A percentile compares a stretch with the other conserved stretches of the same genome.
These are phyloP conservation scores for Colletotrichum tabaci DNA, from an alignment of 2,329 filamentous ascomycete species.

Conservation along the genomic window DNA sequence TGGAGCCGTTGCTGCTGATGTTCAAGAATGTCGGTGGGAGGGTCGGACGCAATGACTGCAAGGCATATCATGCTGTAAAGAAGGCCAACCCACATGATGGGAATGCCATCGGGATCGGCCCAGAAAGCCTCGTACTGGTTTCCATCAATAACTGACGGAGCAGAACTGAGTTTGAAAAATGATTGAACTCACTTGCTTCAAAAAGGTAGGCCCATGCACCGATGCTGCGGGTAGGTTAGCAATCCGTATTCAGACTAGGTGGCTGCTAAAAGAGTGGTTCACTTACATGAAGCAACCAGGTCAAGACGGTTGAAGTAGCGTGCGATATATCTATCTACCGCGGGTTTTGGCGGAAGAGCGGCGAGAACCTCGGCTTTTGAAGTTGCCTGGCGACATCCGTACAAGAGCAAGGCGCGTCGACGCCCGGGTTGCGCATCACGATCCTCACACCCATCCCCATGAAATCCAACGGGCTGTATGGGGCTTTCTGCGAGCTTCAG, in stretches of 20 bases:
- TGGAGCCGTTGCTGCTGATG: constrained; percentile 37
- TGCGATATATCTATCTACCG: constrained; percentile 53
- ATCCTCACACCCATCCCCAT: fast-evolving
- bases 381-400: constrained; percentile 2
- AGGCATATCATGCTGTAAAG: constrained; percentile 52
- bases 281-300: constrained; percentile 29
- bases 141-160: neutral
- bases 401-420: constrained; percentile 16
- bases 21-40: constrained; percentile 44
- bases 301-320: constrained; percentile 56
- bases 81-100: constrained; percentile 50
- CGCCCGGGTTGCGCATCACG: too few species aligned
- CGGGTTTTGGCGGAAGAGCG: constrained; percentile 50
- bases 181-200: constrained; percentile 35
- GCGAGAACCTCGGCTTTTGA: constrained; percentile 51
- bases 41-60: constrained; percentile 46
- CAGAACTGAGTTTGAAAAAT: neutral
- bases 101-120: constrained; percentile 43
- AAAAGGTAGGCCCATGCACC: constrained; percentile 50
- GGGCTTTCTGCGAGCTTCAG: neutral
- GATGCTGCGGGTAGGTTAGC: constrained; percentile 42
- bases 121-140: constrained; percentile 50
- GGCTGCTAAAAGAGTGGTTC: too few species aligned
- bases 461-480: fast-evolving
- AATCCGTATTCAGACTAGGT: too few species aligned